A percentile compares a stretch with the other conserved stretches of the same genome.
These are phyloP conservation scores for Phycomyces nitens DNA, from an alignment of 192 early-diverging fungal genomes.

Conservation along the genomic window DNA sequence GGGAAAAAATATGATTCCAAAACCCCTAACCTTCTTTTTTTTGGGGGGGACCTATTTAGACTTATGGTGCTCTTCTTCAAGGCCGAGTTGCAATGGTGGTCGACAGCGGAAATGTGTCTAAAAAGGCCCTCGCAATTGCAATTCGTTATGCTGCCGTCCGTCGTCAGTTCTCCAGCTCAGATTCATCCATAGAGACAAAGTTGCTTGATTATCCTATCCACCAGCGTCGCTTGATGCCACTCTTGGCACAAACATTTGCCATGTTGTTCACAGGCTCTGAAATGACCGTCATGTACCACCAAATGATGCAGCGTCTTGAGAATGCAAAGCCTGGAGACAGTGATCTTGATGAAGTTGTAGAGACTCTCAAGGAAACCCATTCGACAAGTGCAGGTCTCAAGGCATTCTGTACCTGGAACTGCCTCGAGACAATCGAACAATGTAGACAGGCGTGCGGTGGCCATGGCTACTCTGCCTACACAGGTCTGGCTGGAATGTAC, in stretches of 20 bases:
- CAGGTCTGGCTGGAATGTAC: conserved; percentile 81
- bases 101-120: conserved; percentile 82
- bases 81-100: conserved; percentile 80
- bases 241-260: conserved; percentile 86
- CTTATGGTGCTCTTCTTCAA: conserved; percentile 85
- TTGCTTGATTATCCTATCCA: conserved; percentile 92
- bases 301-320: conserved; percentile 75
- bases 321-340: conserved; percentile 59
- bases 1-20: background rate
- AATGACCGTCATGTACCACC: conserved; percentile 71
- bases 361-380: conserved; percentile 86
- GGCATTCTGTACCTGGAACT: conserved; percentile 91
- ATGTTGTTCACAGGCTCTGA: conserved; percentile 89
- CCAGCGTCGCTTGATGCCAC: conserved; percentile 89
- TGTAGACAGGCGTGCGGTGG: conserved; percentile 89
- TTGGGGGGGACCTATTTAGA: conserved; percentile 15
- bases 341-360: conserved; percentile 59
- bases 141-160: conserved; percentile 88
- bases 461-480: conserved; percentile 91
- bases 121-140: conserved; percentile 89
- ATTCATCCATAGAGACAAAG: conserved; percentile 75
- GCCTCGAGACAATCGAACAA: conserved; percentile 85
- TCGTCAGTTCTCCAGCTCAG: conserved; percentile 75
- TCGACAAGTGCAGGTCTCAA: conserved; percentile 89
- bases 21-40: background rate